Conservation (phyloP, 495 filamentous ascomycete species). For the Cercophora samala region DNA sequence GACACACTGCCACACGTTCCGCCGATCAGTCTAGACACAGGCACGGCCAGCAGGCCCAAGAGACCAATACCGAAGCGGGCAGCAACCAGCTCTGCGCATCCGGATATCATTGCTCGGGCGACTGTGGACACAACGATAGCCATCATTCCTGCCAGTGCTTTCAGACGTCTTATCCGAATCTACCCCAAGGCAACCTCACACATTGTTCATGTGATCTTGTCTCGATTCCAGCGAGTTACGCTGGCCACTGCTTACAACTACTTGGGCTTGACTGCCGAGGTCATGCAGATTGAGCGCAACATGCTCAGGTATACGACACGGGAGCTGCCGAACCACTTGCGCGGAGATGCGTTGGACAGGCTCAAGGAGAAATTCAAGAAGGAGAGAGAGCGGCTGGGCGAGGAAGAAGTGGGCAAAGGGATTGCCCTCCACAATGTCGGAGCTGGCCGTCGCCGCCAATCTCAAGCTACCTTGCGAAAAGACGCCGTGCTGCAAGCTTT, state of each 20-base stretch:
- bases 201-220: conserved; percentile 95
- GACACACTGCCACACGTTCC: conserved; percentile 53
- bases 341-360: conserved; percentile 76
- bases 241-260: conserved; percentile 92
- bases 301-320: conserved; percentile 90
- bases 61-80: conserved; percentile 41
- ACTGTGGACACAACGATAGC: conserved; percentile 97
- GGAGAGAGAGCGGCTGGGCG: conserved; percentile 78
- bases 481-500: conserved; percentile 74
- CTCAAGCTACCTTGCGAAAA: conserved; percentile 71
- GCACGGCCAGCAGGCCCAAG: conserved; percentile 10
- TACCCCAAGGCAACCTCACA: conserved; percentile 96
- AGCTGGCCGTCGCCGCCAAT: conserved; percentile 61
- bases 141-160: conserved; percentile 94
- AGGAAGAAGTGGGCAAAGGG: conserved; percentile 84
- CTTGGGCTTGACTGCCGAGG: conserved; percentile 84
- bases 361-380: conserved; percentile 90
- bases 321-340: conserved; percentile 87
- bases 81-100: conserved; percentile 76
- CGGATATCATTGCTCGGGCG: conserved; percentile 94
- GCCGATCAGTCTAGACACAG: conserved; percentile 66
- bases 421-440: conserved; percentile 88
- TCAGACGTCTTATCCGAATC: conserved; percentile 86
- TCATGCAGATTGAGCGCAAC: conserved; percentile 82
- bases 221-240: conserved; percentile 88